Base-by-base conservation (phyloP, 768 basidiomycete genomes). In the Serendipita vermifera region DNA sequence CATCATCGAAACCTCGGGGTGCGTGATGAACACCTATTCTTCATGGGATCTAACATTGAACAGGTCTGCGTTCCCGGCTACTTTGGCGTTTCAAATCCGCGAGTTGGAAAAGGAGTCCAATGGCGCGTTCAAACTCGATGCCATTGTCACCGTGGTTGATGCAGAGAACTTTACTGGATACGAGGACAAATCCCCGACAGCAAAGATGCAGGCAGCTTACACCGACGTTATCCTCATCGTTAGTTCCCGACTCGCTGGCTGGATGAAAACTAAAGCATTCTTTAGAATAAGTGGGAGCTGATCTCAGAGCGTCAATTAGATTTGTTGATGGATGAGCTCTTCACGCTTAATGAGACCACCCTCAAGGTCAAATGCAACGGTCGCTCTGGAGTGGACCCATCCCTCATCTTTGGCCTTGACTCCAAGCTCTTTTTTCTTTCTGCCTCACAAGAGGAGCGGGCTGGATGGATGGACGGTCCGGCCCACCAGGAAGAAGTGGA, bases 61-160 rank as follows among this genome's bases (percentile, higher is more conserved):
- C 33, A 93, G 93, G 9, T 93, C 90, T 5, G 93, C 93, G 0
- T 96, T 96, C 64, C 93, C 93, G 6, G 93, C 93, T 2, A 94
- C 92, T 1, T 75, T 97, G 32, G 93, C 92, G 0, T 90, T 94
- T 64, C 93, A 94, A 64, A 89, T 97, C 57, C 83, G 89, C 35
- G 85, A 93, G 66, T 73, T 97, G 22, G 92, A 92, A 67, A 77
- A 76, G 35, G 80, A 91, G 65, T 89, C 85, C 2, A 64, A 72
- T 17, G 76, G 79, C 9, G 86, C 83, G 46, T 77, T 97, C 65
- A 81, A 79, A 64, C 73, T 97, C 26, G 93, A 97, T 62, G 85
- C 87, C 0, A 93, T 96, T 57, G 75, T 92, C 36, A 97, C 93
- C 1, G 91, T 94, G 20, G 72, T 97, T 43, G 69, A 89, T 64